phyloP scores from a whole-genome alignment of 2,329 filamentous ascomycete species.

The Hirsutella thompsonii region DNA sequence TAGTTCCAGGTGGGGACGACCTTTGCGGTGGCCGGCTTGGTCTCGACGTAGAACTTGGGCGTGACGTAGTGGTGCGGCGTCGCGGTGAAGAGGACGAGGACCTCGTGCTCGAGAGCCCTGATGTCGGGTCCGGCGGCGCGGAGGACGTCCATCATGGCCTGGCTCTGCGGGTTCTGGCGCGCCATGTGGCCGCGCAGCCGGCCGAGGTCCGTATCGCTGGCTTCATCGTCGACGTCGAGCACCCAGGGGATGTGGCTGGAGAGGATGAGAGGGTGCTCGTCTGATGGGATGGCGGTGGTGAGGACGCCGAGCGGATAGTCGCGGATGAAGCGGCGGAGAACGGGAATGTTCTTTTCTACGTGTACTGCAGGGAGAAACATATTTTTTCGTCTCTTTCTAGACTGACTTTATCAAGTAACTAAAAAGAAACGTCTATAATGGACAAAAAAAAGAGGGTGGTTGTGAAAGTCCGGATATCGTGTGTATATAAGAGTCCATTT shows the following conservation, averaged over 20 bases:
- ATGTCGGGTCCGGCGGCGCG: constrained; percentile 6
- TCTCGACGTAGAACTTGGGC: constrained; percentile 53
- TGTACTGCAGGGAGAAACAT: constrained; percentile 48
- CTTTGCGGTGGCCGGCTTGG: constrained; percentile 51
- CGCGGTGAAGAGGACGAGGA: constrained; percentile 49
- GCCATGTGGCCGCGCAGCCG: constrained; percentile 49
- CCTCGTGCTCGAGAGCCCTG: constrained; percentile 33
- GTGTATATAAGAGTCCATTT: too few relatives aligned
- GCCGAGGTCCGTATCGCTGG: constrained; percentile 24
- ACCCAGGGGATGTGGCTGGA: constrained; percentile 49
- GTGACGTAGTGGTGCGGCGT: constrained; percentile 51
- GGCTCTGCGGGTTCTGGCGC: constrained; percentile 48
- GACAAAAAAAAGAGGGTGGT: too few relatives aligned
- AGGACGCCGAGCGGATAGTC: constrained; percentile 49
- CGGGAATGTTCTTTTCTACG: constrained; percentile 33
- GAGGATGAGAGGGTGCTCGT: constrained; percentile 36
- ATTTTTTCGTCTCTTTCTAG: too few relatives aligned
- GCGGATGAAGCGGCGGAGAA: constrained; percentile 41
- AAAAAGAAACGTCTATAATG: too few relatives aligned
- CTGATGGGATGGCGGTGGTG: constrained; percentile 45
- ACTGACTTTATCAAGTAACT: too few relatives aligned
- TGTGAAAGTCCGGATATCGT: too few relatives aligned
- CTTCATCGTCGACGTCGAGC: constrained; percentile 33
- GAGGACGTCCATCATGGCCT: constrained; percentile 39
- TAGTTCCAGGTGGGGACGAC: constrained; percentile 59